Conservation (phyloP, 2,329 filamentous ascomycete species). For the Neonectria ditissima region DNA sequence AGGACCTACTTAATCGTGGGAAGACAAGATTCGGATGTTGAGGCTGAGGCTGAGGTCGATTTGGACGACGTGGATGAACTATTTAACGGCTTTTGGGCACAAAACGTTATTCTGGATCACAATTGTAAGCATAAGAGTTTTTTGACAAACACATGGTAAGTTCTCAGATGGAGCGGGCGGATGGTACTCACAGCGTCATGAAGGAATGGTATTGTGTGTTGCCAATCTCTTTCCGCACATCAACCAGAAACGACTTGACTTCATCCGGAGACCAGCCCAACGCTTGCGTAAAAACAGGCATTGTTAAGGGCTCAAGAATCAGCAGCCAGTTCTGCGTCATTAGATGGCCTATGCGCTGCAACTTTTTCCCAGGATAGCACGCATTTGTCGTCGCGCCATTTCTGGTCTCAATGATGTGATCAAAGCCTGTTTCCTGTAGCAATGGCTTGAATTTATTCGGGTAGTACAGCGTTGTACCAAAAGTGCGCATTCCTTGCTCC, state of each 20-base stretch:
- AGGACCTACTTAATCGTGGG: not conserved
- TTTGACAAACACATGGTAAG: slow-evolving; percentile 7
- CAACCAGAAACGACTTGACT: slow-evolving; percentile 30
- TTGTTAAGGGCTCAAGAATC: slow-evolving; percentile 38
- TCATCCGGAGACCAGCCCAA: slow-evolving; percentile 38
- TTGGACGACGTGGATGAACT: slow-evolving; percentile 24
- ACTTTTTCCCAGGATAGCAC: slow-evolving; percentile 40
- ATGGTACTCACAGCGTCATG: slow-evolving; percentile 39
- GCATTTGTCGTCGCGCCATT: slow-evolving; percentile 40
- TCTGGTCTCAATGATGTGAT: slow-evolving; percentile 37
- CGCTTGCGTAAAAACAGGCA: slow-evolving; percentile 38
- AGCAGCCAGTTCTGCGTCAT: slow-evolving; percentile 41
- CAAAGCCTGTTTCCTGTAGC: slow-evolving; percentile 34
- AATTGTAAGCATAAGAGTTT: slow-evolving; percentile 20
- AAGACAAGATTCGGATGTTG: slow-evolving; percentile 28
- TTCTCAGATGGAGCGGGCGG: slow-evolving; percentile 12
- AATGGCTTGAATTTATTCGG: slow-evolving; percentile 32
- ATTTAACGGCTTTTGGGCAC: slow-evolving; percentile 34
- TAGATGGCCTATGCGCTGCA: slow-evolving; percentile 39
- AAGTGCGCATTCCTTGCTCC: slow-evolving; percentile 33
- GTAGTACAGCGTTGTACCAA: slow-evolving; percentile 35
- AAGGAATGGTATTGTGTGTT: slow-evolving; percentile 41
- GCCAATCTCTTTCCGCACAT: slow-evolving; percentile 37
- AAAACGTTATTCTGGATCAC: slow-evolving; percentile 30
- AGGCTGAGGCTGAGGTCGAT: slow-evolving; percentile 30